Percentiles rank a stretch among this genome's conserved stretches.
Conservation (phyloP, 2,329 filamentous ascomycete genomes). For the Fusarium domesticum region DNA sequence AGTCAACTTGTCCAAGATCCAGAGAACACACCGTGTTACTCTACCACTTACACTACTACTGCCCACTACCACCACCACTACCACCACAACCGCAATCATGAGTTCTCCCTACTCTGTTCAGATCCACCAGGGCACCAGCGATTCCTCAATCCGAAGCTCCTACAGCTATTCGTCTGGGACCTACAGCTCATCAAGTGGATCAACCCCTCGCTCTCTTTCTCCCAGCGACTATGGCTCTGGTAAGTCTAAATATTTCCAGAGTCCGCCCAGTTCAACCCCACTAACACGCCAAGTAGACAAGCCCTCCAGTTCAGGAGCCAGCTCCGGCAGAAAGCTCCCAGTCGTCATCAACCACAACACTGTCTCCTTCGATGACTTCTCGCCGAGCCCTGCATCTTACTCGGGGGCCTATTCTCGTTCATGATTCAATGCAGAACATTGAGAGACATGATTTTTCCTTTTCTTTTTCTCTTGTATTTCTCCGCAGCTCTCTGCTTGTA, state of each 20-base stretch:
- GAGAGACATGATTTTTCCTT: not conserved
- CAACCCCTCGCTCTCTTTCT: conserved; percentile 29
- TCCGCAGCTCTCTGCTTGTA: not conserved
- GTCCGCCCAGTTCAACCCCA: conserved; percentile 5
- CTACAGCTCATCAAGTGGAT: conserved; percentile 25
- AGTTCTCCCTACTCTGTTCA: conserved; percentile 29
- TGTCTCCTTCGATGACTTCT: conserved; percentile 29
- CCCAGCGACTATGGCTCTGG: conserved; percentile 31
- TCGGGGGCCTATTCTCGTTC: conserved; percentile 19
- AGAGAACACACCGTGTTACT: conserved; percentile 5
- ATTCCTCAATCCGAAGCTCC: conserved; percentile 29
- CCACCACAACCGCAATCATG: conserved; percentile 24
- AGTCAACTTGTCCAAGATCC: conserved; percentile 4
- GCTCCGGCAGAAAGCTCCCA: conserved; percentile 18
- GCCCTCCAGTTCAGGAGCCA: conserved; percentile 25
- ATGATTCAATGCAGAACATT: too few species aligned
- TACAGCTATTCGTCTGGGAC: conserved; percentile 30
- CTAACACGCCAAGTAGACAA: conserved; percentile 25
- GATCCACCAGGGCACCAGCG: conserved; percentile 34
- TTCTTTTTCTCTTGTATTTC: conserved; percentile 2
- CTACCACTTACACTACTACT: conserved; percentile 1
- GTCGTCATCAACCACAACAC: conserved; percentile 35
- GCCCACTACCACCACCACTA: conserved; percentile 7
- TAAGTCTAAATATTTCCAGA: conserved; percentile 21
- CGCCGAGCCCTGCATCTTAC: conserved; percentile 31